These are phyloP conservation scores for Penicillium sp. DNA, from an alignment of 2,329 filamentous ascomycete species.

Conservation along the genomic window DNA sequence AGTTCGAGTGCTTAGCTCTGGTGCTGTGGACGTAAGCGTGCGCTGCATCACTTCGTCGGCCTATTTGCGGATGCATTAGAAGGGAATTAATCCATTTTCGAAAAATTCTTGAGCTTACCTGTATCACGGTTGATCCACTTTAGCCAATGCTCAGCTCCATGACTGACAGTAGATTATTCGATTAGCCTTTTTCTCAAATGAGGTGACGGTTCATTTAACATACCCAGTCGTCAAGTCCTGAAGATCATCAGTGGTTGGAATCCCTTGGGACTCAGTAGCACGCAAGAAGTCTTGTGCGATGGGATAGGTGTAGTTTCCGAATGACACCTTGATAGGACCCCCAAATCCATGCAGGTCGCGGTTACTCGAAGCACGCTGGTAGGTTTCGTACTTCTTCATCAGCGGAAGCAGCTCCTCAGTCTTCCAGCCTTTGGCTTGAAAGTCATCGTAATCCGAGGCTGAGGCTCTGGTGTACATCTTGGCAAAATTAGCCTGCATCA, in stretches of 20 bases:
- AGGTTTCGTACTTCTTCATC: conserved; percentile 80
- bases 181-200: background rate
- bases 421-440: conserved; percentile 76
- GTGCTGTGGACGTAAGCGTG: conserved; percentile 79
- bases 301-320: conserved; percentile 77
- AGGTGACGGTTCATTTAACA: background rate
- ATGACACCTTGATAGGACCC: conserved; percentile 79
- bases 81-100: background rate
- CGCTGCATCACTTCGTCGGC: conserved; percentile 73
- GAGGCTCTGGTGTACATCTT: conserved; percentile 73
- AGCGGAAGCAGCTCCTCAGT: conserved; percentile 73
- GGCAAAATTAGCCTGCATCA: background rate
- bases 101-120: conserved; percentile 37
- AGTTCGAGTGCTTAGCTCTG: conserved; percentile 66
- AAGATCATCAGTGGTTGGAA: conserved; percentile 73
- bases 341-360: conserved; percentile 70
- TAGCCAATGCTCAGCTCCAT: conserved; percentile 78
- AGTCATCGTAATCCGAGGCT: conserved; percentile 74
- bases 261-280: conserved; percentile 70
- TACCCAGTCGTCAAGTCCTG: conserved; percentile 62
- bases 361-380: conserved; percentile 66
- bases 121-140: conserved; percentile 75
- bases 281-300: conserved; percentile 80
- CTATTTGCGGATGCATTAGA: conserved; percentile 47
- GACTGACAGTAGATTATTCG: conserved; percentile 27